phyloP scores from a whole-genome alignment of 345 rosid species.

The Theobroma cacao region DNA sequence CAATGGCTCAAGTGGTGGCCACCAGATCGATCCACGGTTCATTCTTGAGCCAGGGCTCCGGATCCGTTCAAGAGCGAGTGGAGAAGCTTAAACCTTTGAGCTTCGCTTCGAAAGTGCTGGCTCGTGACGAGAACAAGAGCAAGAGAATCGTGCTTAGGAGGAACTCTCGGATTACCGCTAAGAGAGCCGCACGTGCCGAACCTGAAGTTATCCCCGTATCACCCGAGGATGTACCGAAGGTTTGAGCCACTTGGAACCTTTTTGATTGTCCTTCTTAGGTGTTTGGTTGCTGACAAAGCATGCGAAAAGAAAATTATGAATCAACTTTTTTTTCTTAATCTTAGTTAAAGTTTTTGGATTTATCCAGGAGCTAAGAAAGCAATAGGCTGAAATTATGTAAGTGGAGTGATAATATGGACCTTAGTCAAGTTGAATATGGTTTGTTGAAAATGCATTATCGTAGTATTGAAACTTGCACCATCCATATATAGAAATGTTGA shows the following conservation, averaged over 20 bases:
- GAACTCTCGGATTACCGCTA: slow-evolving; percentile 37
- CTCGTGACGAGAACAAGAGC: slow-evolving; percentile 25
- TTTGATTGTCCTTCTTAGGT: background rate
- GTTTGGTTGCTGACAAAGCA: slow-evolving; percentile 3
- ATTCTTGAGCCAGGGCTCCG: slow-evolving; percentile 34
- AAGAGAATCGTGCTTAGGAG: slow-evolving; percentile 25
- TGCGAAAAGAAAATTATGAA: background rate
- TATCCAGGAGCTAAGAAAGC: background rate
- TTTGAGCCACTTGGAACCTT: slow-evolving; percentile 14
- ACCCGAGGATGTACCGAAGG: slow-evolving; percentile 63
- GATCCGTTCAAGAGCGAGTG: slow-evolving; percentile 46
- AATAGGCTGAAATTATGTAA: background rate
- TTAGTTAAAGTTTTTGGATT: background rate
- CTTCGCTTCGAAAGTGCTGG: slow-evolving; percentile 44
- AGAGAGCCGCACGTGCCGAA: slow-evolving; percentile 53
- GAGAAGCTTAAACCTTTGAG: slow-evolving; percentile 53
- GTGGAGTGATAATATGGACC: background rate
- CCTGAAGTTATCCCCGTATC: slow-evolving; percentile 68
- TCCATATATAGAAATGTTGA: background rate
- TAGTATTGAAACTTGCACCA: background rate
- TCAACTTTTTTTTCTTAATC: background rate
- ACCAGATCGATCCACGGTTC: slow-evolving; percentile 63
- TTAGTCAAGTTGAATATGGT: background rate
- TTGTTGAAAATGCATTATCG: background rate
- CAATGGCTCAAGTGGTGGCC: slow-evolving; percentile 83